A percentile compares a stretch with the other conserved stretches of the same genome.
phyloP scores from a whole-genome alignment of 176 grass and related monocot species.

The Poa annua region DNA sequence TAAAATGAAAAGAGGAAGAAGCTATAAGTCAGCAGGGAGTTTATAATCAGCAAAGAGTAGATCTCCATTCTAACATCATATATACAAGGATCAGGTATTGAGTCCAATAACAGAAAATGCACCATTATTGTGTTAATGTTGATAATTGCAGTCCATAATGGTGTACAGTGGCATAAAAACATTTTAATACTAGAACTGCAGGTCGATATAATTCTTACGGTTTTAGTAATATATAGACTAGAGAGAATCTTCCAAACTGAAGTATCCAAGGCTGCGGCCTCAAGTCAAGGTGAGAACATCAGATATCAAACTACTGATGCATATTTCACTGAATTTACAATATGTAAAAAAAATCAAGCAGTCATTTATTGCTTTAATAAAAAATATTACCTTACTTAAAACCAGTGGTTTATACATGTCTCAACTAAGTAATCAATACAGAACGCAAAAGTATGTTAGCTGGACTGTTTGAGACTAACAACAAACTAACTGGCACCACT shows the following conservation, averaged over 20 bases:
- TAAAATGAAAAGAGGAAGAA: neutral
- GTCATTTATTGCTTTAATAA: neutral
- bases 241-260: slow-evolving; percentile 8
- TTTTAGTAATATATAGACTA: slow-evolving; percentile 7
- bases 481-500: slow-evolving; percentile 19
- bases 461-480: slow-evolving; percentile 3
- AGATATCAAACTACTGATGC: neutral
- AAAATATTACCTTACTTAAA: neutral
- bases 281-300: neutral
- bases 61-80: neutral
- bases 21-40: slow-evolving; percentile 8
- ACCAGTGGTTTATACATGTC: neutral
- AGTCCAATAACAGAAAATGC: neutral
- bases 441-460: neutral
- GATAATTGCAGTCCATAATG: neutral
- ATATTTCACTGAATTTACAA: slow-evolving; percentile 9
- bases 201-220: neutral
- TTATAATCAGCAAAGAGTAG: slow-evolving; percentile 2
- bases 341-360: slow-evolving; percentile 6
- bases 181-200: neutral
- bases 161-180: neutral
- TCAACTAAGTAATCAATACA: neutral
- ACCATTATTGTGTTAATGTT: neutral
- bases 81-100: neutral
- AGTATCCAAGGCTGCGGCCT: neutral